Conservation (phyloP, 805 yeast genomes). For the Metschnikowia vanudenii region DNA sequence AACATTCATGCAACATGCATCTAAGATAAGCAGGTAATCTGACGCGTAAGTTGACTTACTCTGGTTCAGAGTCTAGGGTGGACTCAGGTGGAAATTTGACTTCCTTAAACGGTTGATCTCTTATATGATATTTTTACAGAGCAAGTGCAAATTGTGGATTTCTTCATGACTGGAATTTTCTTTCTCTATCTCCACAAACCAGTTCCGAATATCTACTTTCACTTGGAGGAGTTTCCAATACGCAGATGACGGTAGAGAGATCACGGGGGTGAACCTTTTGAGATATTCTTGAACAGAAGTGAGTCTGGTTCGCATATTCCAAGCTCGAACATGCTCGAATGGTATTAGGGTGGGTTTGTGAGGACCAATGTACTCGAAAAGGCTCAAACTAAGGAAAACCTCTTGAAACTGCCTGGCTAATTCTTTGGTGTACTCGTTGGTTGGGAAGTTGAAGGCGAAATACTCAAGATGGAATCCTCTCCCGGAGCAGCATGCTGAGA, state of each 20-base stretch:
- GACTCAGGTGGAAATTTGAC: background rate
- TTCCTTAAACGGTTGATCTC: constrained; percentile 5
- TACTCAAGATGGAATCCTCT: no score
- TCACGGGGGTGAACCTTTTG: background rate
- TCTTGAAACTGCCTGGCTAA: background rate
- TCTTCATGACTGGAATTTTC: background rate
- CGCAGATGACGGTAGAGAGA: background rate
- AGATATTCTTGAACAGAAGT: background rate
- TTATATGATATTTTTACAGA: background rate
- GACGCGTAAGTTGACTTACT: no score
- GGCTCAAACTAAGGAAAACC: background rate
- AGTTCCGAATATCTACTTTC: constrained; percentile 3
- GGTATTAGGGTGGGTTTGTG: background rate
- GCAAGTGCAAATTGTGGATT: background rate
- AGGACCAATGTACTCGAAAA: background rate
- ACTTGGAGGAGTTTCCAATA: constrained; percentile 9
- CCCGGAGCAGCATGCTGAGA: no score
- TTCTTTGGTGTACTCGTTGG: background rate
- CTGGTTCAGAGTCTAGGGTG: background rate
- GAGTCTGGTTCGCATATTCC: background rate
- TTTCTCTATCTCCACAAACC: background rate
- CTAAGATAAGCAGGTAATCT: no score
- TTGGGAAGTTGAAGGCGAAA: constrained; percentile 1
- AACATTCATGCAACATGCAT: no score
- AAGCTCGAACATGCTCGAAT: background rate